Percentiles rank a stretch among this genome's conserved stretches.
These are phyloP conservation scores for Sicyos baderoa DNA, from an alignment of 306 rosid genomes.

Conservation along the genomic window DNA sequence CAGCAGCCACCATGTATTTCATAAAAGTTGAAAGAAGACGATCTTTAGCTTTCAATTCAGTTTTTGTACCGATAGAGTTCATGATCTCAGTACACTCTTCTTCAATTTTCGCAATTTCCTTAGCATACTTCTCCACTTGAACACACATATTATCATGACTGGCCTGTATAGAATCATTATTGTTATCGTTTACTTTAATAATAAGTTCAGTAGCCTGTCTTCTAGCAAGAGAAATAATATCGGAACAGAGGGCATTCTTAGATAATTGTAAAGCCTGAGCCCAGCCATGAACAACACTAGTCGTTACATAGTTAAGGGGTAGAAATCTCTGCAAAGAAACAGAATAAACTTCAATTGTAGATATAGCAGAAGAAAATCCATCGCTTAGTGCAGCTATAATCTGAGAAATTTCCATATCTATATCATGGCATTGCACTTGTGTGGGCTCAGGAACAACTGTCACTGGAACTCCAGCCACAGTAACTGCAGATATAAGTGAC, in stretches of 20 bases:
- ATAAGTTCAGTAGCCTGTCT: slow-evolving; percentile 82
- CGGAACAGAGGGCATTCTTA: slow-evolving; percentile 58
- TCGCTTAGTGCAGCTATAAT: slow-evolving; percentile 58
- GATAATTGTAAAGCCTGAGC: slow-evolving; percentile 75
- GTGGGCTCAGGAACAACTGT: slow-evolving; percentile 99
- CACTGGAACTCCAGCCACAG: slow-evolving; percentile 77
- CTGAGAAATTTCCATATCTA: slow-evolving; percentile 81
- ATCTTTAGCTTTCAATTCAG: slow-evolving; percentile 73
- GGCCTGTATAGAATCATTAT: slow-evolving; percentile 41
- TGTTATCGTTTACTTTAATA: slow-evolving; percentile 46
- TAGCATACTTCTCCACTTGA: slow-evolving; percentile 55
- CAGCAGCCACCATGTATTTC: slow-evolving; percentile 61
- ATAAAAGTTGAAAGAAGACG: slow-evolving; percentile 56
- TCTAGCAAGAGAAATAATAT: slow-evolving; percentile 66
- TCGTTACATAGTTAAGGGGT: slow-evolving; percentile 73
- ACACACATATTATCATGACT: slow-evolving; percentile 57
- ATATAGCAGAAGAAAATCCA: slow-evolving; percentile 60
- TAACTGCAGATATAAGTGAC: slow-evolving; percentile 84
- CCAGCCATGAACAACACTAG: slow-evolving; percentile 90
- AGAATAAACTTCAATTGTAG: slow-evolving; percentile 66
- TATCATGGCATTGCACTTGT: slow-evolving; percentile 84
- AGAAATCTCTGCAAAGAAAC: slow-evolving; percentile 78
- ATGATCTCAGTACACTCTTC: slow-evolving; percentile 57
- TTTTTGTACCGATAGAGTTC: slow-evolving; percentile 56
- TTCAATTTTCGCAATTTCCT: slow-evolving; percentile 63